Percentiles rank a stretch among this genome's conserved stretches.
Evolutionary conservation across 306 rosid species (phyloP).

Genomic region (Elaeagnus macrophylla): DNA sequence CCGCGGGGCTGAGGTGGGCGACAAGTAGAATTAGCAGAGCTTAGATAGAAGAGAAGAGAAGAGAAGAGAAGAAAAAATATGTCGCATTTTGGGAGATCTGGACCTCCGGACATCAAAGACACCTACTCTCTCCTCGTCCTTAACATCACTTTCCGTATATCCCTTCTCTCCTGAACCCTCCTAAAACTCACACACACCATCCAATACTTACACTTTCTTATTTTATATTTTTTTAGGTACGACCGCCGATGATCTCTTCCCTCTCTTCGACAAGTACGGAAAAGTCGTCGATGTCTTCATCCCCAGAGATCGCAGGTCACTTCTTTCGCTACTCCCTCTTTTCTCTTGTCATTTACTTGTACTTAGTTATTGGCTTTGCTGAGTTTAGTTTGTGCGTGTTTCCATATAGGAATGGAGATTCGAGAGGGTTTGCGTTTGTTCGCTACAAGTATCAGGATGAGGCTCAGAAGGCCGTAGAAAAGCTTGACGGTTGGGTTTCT

Average conservation of each 20-base stretch:
- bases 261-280: slow-evolving; percentile 66
- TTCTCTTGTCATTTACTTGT: too few species aligned
- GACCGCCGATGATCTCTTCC: slow-evolving; percentile 66
- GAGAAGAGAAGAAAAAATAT: slow-evolving; percentile 13
- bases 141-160: slow-evolving; percentile 61
- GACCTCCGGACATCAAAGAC: slow-evolving; percentile 77
- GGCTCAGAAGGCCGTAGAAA: slow-evolving; percentile 64
- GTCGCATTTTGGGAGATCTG: slow-evolving; percentile 80
- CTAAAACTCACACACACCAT: not conserved
- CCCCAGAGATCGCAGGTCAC: slow-evolving; percentile 61
- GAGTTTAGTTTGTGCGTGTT: too few species aligned
- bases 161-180: too few species aligned
- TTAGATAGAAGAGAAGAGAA: too few species aligned
- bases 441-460: slow-evolving; percentile 68
- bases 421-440: slow-evolving; percentile 67
- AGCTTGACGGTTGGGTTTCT: slow-evolving; percentile 43
- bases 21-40: too few species aligned
- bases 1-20: too few species aligned
- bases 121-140: slow-evolving; percentile 74
- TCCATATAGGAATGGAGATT: slow-evolving; percentile 46
- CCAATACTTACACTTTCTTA: not conserved
- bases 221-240: slow-evolving; percentile 32
- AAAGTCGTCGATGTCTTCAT: slow-evolving; percentile 71
- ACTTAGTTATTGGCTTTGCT: too few species aligned
- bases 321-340: not conserved